Evolutionary conservation across 345 rosid species (phyloP).

Genomic region (Eucalyptus victrix): DNA sequence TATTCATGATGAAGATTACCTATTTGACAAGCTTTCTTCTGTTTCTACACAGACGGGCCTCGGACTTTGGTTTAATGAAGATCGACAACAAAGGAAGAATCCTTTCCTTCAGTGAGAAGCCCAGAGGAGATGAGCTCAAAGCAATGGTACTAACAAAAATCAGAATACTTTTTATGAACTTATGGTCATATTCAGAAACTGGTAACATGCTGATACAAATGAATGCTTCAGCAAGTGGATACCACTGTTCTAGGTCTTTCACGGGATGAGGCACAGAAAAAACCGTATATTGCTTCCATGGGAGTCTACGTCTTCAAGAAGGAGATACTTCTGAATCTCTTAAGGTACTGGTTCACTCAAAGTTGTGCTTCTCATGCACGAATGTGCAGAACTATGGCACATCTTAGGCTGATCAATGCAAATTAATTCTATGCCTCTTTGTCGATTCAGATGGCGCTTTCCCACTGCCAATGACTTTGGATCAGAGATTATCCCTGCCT

Average conservation of each 20-base stretch:
- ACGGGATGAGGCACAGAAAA: conserved; percentile 61
- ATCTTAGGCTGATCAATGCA: background rate
- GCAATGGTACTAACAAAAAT: conserved; percentile 46
- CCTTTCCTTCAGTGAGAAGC: conserved; percentile 85
- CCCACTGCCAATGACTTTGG: conserved; percentile 98
- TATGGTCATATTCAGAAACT: background rate
- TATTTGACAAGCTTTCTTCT: background rate
- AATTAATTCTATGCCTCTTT: background rate
- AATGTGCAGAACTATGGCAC: background rate
- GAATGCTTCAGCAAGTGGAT: conserved; percentile 57
- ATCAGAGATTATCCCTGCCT: conserved; percentile 93
- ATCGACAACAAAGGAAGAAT: conserved; percentile 80
- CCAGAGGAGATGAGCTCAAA: conserved; percentile 68
- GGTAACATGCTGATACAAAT: background rate
- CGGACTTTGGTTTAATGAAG: conserved; percentile 97
- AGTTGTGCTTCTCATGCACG: background rate
- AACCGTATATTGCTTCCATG: conserved; percentile 97
- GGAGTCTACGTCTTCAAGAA: conserved; percentile 94
- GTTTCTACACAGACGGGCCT: conserved; percentile 72
- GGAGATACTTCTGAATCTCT: conserved; percentile 82
- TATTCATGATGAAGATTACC: background rate
- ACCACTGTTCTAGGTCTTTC: conserved; percentile 84
- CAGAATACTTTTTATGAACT: background rate
- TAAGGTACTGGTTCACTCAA: conserved; percentile 40
- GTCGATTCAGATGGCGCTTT: conserved; percentile 75